Evolutionary conservation across 306 rosid genomes (phyloP).

Genomic region (Chamaecrista fasciculata): DNA sequence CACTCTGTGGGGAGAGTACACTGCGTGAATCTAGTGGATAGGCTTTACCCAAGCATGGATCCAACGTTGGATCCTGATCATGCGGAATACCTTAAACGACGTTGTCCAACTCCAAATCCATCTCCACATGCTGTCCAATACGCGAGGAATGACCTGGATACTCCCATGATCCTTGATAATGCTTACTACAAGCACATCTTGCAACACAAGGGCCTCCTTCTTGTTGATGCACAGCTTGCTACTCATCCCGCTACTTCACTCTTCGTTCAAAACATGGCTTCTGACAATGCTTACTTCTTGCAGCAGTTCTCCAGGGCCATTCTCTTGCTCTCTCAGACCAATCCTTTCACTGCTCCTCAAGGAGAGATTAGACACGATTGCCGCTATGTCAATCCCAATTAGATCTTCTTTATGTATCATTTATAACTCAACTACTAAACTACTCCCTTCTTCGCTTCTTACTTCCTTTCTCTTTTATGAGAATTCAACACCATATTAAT

Average conservation of each 20-base stretch:
- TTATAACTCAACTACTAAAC: no score
- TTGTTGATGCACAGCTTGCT: slow-evolving; percentile 57
- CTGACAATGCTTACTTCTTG: slow-evolving; percentile 58
- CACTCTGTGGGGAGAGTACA: slow-evolving; percentile 90
- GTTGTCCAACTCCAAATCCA: slow-evolving; percentile 75
- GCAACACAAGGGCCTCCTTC: slow-evolving; percentile 60
- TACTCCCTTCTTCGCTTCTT: no score
- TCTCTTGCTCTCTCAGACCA: slow-evolving; percentile 56
- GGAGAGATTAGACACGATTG: slow-evolving; percentile 87
- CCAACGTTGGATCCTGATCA: slow-evolving; percentile 52
- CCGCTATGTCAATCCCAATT: slow-evolving; percentile 49
- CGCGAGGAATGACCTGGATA: slow-evolving; percentile 57
- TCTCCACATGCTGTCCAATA: slow-evolving; percentile 54
- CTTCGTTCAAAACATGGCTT: slow-evolving; percentile 67
- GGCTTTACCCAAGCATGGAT: slow-evolving; percentile 68
- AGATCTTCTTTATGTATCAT: not conserved
- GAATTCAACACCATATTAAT: no score
- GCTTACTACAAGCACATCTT: slow-evolving; percentile 69
- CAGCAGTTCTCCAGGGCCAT: slow-evolving; percentile 70
- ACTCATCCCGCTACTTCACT: slow-evolving; percentile 64
- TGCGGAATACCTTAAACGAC: slow-evolving; percentile 52
- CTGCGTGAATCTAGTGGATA: slow-evolving; percentile 55
- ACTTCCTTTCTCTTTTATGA: no score
- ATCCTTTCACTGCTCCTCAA: slow-evolving; percentile 52
- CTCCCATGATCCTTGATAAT: slow-evolving; percentile 80